Percentiles rank a stretch among this genome's conserved stretches.
Evolutionary conservation across 1,284 basidiomycete species (phyloP).

Genomic region (Sanghuangporus weigelae): DNA sequence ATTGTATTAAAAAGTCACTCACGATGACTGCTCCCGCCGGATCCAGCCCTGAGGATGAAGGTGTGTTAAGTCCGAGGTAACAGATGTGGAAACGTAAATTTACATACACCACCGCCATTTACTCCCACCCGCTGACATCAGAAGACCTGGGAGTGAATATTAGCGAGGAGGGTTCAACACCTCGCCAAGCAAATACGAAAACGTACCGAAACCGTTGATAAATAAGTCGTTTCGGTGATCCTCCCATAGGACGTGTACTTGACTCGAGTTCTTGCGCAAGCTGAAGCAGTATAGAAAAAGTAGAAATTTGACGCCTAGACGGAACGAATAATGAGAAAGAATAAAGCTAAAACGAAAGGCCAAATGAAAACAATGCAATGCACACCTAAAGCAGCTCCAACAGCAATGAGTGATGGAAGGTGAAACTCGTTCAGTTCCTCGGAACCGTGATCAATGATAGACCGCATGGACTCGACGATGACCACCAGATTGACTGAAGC

Average conservation of each 20-base stretch:
- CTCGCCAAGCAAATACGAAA: conserved; percentile 1
- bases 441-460: conserved; percentile 54
- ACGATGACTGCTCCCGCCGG: conserved; percentile 78
- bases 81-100: not conserved
- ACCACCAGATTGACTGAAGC: conserved; percentile 80
- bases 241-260: conserved; percentile 92
- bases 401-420: conserved; percentile 77
- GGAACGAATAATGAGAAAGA: not conserved
- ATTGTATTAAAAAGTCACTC: conserved; percentile 25
- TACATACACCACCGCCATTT: conserved; percentile 79
- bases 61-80: not conserved
- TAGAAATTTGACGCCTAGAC: conserved; percentile 71
- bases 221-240: conserved; percentile 91
- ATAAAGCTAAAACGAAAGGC: not conserved
- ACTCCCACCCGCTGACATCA: conserved; percentile 88
- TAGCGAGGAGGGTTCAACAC: not conserved
- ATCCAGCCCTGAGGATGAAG: conserved; percentile 54
- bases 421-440: conserved; percentile 67
- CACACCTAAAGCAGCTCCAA: conserved; percentile 74
- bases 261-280: conserved; percentile 75
- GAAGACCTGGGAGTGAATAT: conserved; percentile 52
- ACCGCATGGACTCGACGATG: conserved; percentile 77
- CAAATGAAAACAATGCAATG: not conserved
- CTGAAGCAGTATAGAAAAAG: conserved; percentile 87
- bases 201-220: conserved; percentile 70